Conservation (phyloP, 208 protist species). For the Crithidia acanthocephali region DNA sequence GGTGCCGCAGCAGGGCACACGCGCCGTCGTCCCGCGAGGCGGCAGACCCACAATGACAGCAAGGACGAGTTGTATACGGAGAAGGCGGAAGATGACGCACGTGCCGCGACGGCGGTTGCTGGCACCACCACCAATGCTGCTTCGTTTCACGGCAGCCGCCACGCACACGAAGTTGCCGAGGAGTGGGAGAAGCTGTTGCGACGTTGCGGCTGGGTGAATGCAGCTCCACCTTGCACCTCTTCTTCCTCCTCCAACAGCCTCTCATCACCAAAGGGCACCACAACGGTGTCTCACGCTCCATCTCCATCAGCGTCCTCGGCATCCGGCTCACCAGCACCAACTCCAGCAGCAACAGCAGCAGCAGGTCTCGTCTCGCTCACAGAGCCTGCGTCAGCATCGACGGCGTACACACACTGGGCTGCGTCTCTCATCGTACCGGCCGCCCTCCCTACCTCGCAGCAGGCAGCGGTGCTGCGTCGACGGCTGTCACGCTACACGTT, state of each 20-base stretch:
- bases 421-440: slow-evolving; percentile 14
- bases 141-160: slow-evolving; percentile 21
- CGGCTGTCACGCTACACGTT: slow-evolving; percentile 26
- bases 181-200: slow-evolving; percentile 31
- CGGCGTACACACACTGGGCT: slow-evolving; percentile 20
- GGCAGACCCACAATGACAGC: no score
- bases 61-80: background rate
- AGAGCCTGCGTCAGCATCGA: background rate
- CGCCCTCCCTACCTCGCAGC: slow-evolving; percentile 16
- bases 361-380: background rate
- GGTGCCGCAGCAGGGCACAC: no score
- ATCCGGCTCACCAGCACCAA: background rate
- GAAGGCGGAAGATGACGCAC: background rate
- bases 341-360: background rate
- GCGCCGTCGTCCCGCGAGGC: no score
- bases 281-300: no score
- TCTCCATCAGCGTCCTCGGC: no score
- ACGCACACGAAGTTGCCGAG: slow-evolving; percentile 27
- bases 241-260: no score
- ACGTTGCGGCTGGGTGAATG: slow-evolving; percentile 34
- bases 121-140: background rate
- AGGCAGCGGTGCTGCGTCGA: slow-evolving; percentile 29
- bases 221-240: slow-evolving; percentile 6
- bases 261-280: no score
- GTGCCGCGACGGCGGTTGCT: background rate